Base-by-base conservation (phyloP, 2,329 filamentous ascomycete species). In the Bisporella sp. region DNA sequence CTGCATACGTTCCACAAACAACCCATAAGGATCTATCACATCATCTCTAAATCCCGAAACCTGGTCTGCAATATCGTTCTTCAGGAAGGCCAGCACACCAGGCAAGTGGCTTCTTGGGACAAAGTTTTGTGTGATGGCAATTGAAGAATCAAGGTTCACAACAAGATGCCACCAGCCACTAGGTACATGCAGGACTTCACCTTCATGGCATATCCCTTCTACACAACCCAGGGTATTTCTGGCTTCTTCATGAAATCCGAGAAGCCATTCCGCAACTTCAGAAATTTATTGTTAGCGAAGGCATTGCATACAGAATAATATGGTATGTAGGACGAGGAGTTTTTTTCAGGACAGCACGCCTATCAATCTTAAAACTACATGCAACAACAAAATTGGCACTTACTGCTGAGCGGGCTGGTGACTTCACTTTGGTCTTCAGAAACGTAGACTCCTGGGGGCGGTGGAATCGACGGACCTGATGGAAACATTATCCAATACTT, bases 401-500 rank as follows among this genome's bases (percentile, higher is more conserved):
- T 21, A 21, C 21, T 96, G 69, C 89, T 95, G 8, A 97, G 77
- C 1, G 92, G 93, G 48, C 86, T 90, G 0, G 92, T 97, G 46
- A 97, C 91, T 69, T 97, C 92, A 64, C 88, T 91, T 64, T 89
- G 86, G 64, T 97, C 93, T 39, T 83, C 77, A 4, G 88, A 95
- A 41, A 96, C 88, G 60, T 86, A 95, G 37, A 97, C 91, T 4
- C 92, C 92, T 0, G 92, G 92, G 5, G 93, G 90, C 7, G 62
- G 60, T 4, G 64, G 59, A 39, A 46, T 56, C 4, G 58, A 58
- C 4, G 83, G 76, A 0, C 82, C 79, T 0, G 81, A 81, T 0
- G 87, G 85, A 64, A 97, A 97, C 89, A 97, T 95, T 67, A 97
- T 92, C 92, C 93, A 97, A 73, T 97, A 97, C 65, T 97, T 97